Conservation (phyloP, 345 rosid species). For the Eucalyptus globulus region DNA sequence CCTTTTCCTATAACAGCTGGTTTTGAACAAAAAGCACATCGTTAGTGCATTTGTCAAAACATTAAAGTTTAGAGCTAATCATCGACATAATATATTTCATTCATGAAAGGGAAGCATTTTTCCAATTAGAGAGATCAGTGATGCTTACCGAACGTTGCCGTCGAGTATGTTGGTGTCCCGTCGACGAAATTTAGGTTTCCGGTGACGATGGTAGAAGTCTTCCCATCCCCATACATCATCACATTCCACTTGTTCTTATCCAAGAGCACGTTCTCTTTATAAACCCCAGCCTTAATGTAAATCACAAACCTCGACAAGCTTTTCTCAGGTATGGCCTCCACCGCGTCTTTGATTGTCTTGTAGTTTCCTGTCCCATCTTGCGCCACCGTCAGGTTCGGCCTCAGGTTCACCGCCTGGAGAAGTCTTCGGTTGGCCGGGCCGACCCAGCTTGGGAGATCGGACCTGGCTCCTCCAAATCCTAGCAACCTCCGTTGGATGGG, state of each 20-base stretch:
- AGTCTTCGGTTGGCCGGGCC: slow-evolving; percentile 26
- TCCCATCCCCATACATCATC: slow-evolving; percentile 74
- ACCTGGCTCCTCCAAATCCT: background rate
- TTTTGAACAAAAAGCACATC: background rate
- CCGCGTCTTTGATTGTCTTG: slow-evolving; percentile 34
- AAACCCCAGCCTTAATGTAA: slow-evolving; percentile 46
- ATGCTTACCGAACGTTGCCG: slow-evolving; percentile 59
- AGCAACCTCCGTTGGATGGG: slow-evolving; percentile 52
- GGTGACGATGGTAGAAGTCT: slow-evolving; percentile 29
- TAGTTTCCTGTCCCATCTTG: slow-evolving; percentile 42
- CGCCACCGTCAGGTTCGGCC: slow-evolving; percentile 42
- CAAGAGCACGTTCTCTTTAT: slow-evolving; percentile 48
- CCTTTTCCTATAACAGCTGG: slow-evolving; percentile 72
- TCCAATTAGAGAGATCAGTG: background rate
- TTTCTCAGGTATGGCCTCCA: slow-evolving; percentile 29
- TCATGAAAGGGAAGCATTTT: background rate
- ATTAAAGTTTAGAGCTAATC: background rate
- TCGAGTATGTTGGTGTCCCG: slow-evolving; percentile 32
- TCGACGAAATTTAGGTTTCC: slow-evolving; percentile 31
- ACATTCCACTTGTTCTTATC: slow-evolving; percentile 60
- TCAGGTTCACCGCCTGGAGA: slow-evolving; percentile 14
- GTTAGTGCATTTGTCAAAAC: background rate
- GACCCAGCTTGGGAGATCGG: slow-evolving; percentile 51
- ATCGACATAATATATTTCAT: background rate
- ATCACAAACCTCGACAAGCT: slow-evolving; percentile 32